Percentiles rank a stretch among this genome's conserved stretches.
These are phyloP conservation scores for Yamadazyma mexicana DNA, from an alignment of 1,139 yeast species.

Conservation along the genomic window DNA sequence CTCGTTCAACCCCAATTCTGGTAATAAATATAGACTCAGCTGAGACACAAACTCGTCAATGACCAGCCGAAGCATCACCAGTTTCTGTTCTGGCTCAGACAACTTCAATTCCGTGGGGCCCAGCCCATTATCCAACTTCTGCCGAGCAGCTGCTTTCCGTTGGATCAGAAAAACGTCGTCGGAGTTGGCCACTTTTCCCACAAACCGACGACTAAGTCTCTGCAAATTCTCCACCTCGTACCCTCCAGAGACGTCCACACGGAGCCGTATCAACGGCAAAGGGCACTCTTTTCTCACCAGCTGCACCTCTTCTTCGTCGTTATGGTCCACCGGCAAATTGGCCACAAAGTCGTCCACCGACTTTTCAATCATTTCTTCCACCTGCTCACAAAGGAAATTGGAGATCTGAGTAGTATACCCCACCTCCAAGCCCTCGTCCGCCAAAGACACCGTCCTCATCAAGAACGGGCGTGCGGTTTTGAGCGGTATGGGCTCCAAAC, in stretches of 20 bases:
- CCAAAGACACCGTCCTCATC: constrained; percentile 62
- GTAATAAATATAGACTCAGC: constrained; percentile 67
- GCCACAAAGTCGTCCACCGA: constrained; percentile 56
- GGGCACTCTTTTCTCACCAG: constrained; percentile 35
- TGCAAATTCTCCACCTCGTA: constrained; percentile 90
- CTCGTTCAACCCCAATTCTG: constrained; percentile 72
- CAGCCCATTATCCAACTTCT: constrained; percentile 14
- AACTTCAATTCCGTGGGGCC: constrained; percentile 1
- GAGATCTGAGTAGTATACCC: constrained; percentile 65
- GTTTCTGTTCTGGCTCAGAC: constrained; percentile 3
- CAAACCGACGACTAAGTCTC: constrained; percentile 85
- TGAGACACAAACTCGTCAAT: constrained; percentile 62
- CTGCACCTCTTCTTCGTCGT: constrained; percentile 8
- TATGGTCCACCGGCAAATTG: constrained; percentile 25
- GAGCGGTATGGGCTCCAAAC: constrained; percentile 64
- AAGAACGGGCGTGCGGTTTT: constrained; percentile 82
- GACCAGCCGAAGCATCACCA: constrained; percentile 46
- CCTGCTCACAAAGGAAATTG: constrained; percentile 58
- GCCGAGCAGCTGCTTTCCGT: constrained; percentile 38
- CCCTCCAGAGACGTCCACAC: constrained; percentile 89
- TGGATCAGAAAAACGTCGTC: constrained; percentile 80
- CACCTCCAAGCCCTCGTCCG: constrained; percentile 56
- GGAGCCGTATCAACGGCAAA: constrained; percentile 74
- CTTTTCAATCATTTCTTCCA: constrained; percentile 59
- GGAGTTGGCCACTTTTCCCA: constrained; percentile 86